A percentile compares a stretch with the other conserved stretches of the same genome.
These are phyloP conservation scores for Sanguinoderma infundibulare DNA, from an alignment of 1,284 basidiomycete species.

Conservation along the genomic window DNA sequence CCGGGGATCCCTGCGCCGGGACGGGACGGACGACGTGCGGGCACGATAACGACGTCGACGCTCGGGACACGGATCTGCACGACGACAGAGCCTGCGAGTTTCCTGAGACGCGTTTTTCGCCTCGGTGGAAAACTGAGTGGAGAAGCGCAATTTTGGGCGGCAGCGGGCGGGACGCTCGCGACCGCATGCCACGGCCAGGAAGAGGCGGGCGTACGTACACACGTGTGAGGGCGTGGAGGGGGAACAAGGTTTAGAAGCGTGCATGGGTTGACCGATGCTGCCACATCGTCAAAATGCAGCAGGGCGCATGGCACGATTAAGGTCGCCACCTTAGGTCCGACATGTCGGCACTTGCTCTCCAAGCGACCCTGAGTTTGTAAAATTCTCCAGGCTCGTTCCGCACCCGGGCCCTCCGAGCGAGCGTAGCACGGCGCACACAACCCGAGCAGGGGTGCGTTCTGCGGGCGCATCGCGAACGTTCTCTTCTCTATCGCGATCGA, in stretches of 20 bases:
- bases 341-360: background rate
- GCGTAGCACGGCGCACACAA: background rate
- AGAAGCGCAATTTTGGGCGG: no score
- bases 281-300: background rate
- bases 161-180: no score
- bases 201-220: constrained; percentile 5
- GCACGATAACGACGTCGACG: constrained; percentile 6
- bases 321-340: background rate
- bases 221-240: background rate
- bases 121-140: no score
- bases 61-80: constrained; percentile 1
- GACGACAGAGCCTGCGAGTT: background rate
- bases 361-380: background rate
- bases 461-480: background rate
- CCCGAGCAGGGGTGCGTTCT: background rate
- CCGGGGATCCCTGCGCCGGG: constrained; percentile 21
- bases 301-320: background rate
- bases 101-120: background rate
- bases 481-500: constrained; percentile 18
- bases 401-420: background rate
- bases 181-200: no score
- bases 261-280: background rate
- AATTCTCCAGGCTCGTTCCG: background rate
- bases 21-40: background rate
- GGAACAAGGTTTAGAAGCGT: background rate